These are phyloP conservation scores for Hortiboletus flavorubellus DNA, from an alignment of 768 basidiomycete genomes.

Conservation along the genomic window DNA sequence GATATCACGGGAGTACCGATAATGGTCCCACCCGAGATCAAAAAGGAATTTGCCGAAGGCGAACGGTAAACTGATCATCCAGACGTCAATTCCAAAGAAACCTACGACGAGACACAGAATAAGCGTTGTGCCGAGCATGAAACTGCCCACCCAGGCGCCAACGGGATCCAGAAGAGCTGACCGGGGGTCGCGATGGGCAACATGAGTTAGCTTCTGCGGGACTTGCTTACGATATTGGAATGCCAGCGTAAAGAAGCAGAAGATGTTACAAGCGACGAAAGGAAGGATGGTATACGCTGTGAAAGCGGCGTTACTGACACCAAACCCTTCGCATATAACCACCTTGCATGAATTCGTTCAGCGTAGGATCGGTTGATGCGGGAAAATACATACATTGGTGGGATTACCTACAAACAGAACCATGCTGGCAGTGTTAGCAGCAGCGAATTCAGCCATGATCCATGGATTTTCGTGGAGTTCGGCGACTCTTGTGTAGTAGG, in stretches of 20 bases:
- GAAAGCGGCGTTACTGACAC: slow-evolving; percentile 71
- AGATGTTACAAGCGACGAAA: slow-evolving; percentile 63
- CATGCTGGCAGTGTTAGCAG: slow-evolving; percentile 75
- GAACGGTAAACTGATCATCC: slow-evolving; percentile 82
- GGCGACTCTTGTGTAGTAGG: slow-evolving; percentile 73
- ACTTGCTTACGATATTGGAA: slow-evolving; percentile 59
- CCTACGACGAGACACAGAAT: slow-evolving; percentile 73
- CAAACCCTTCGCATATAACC: slow-evolving; percentile 85
- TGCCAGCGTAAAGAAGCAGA: slow-evolving; percentile 57
- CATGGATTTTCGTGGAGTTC: slow-evolving; percentile 55
- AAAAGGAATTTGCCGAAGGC: slow-evolving; percentile 67
- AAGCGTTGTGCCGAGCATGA: slow-evolving; percentile 64
- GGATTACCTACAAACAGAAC: slow-evolving; percentile 83
- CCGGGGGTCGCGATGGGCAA: slow-evolving; percentile 45
- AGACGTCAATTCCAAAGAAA: slow-evolving; percentile 74
- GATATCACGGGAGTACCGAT: slow-evolving; percentile 35
- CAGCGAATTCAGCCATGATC: slow-evolving; percentile 76
- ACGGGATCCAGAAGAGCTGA: slow-evolving; percentile 67
- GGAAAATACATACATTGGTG: slow-evolving; percentile 56
- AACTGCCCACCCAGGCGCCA: slow-evolving; percentile 71
- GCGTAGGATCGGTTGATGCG: neutral
- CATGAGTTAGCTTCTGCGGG: slow-evolving; percentile 41
- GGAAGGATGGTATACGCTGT: slow-evolving; percentile 83
- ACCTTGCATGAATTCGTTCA: slow-evolving; percentile 31
- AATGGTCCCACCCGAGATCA: slow-evolving; percentile 61